phyloP scores from a whole-genome alignment of 768 basidiomycete genomes.

The Termitomyces sp. region DNA sequence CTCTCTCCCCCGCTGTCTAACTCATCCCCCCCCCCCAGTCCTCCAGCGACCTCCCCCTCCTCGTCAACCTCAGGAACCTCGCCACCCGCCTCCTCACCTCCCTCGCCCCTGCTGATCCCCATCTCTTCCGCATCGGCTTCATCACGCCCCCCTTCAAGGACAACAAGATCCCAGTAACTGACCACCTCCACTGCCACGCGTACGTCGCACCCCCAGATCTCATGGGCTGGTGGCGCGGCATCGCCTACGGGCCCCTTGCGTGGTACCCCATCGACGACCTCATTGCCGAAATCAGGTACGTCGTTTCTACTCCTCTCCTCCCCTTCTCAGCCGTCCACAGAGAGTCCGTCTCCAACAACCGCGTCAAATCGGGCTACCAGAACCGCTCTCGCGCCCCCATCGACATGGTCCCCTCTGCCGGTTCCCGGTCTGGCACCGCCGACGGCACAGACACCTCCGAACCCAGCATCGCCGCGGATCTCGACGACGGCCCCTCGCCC shows the following conservation, averaged over 20 bases:
- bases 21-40: constrained; percentile 37
- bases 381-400: constrained; percentile 59
- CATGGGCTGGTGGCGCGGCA: constrained; percentile 66
- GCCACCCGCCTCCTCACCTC: constrained; percentile 51
- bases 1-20: constrained; percentile 3
- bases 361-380: constrained; percentile 71
- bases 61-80: constrained; percentile 55
- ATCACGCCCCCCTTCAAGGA: constrained; percentile 77
- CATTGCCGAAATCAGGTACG: constrained; percentile 74
- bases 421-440: constrained; percentile 57
- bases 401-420: constrained; percentile 67
- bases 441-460: constrained; percentile 60
- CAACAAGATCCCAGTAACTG: constrained; percentile 71
- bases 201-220: constrained; percentile 61
- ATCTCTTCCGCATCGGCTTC: constrained; percentile 62
- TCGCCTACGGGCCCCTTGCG: constrained; percentile 61
- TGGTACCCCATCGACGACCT: constrained; percentile 78
- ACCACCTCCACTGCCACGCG: constrained; percentile 75
- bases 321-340: constrained; percentile 28
- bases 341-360: constrained; percentile 77
- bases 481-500: constrained; percentile 27
- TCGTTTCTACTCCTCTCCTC: background rate
- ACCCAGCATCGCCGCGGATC: constrained; percentile 38
- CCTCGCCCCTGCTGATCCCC: constrained; percentile 13
- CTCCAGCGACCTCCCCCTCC: constrained; percentile 68